Evolutionary conservation across 2,329 filamentous ascomycete genomes (phyloP), one percentile per base, ranked within the genome.

Genomic region (Calonectria henricotiae): DNA sequence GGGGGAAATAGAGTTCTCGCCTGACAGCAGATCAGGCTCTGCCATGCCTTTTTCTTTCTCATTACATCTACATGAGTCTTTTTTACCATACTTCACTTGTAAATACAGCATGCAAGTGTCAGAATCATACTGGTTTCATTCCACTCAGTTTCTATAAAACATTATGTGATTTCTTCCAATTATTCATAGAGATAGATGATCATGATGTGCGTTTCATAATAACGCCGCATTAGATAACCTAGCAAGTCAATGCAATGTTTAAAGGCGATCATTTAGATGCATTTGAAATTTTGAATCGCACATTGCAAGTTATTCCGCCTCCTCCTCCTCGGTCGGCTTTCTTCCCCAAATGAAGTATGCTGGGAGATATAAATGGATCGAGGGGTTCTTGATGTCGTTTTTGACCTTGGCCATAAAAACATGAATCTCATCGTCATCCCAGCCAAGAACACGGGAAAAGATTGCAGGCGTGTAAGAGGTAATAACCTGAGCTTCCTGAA

Each of bases 351-450:
- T 65, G 13, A 76, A 74, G 11, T 73, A 67, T 0, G 71, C 61
- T 0, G 74, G 74, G 2, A 75, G 65, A 55, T 76, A 76, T 0
- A 76, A 65, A 7, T 76, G 74, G 7, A 71, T 64, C 8, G 47
- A n/a, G 3, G 74, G 69, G 5, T 73, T 61, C 8, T 68, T 58
- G 8, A 76, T 51, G 11, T 76, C 74, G 7, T 55, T 73, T 43
- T 75, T 74, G 4, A 75, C 71, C 60, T 73, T 74, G 12, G 69
- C 73, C 70, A 75, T 71, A 2, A 75, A 72, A 0, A 73, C 66
- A 51, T 71, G 71, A n/a, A 75, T 73, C 39, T 75, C 74, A 0
- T 68, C 54, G 5, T 73, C 68, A 2, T 65, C 49, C 74, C 74
- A 75, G 8, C 74, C 74, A 0, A 75, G 70, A 15, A 75, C 25